These are phyloP conservation scores for Rubia peregrina DNA, from an alignment of 305 asterid genomes.

Conservation along the genomic window DNA sequence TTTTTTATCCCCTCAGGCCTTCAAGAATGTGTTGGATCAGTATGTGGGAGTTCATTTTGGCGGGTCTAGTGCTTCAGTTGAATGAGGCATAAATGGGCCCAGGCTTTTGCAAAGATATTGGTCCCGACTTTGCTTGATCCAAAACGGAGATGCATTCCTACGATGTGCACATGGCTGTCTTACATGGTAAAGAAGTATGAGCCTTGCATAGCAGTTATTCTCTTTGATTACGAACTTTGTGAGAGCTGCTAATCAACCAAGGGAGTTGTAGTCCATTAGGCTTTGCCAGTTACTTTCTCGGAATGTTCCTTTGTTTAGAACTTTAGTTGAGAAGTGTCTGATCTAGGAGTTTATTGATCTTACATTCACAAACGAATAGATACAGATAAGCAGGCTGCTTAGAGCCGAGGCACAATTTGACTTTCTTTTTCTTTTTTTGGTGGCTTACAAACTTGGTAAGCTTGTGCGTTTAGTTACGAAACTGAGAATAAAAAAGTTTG, in stretches of 20 bases:
- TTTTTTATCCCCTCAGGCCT: slow-evolving; percentile 47
- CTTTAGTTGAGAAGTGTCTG: not conserved
- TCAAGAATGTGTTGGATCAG: slow-evolving; percentile 64
- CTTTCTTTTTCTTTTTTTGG: too few species aligned
- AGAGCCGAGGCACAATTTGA: not conserved
- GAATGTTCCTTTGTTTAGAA: not conserved
- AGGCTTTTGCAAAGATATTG: slow-evolving; percentile 17
- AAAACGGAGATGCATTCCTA: not conserved
- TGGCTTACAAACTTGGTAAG: too few species aligned
- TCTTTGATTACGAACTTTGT: slow-evolving; percentile 2
- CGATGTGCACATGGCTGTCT: slow-evolving; percentile 9
- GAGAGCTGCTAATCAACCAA: too few species aligned
- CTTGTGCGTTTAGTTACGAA: too few species aligned
- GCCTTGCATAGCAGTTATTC: slow-evolving; percentile 5
- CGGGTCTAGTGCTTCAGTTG: slow-evolving; percentile 32
- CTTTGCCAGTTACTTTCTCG: not conserved
- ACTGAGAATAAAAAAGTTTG: not conserved
- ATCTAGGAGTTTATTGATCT: not conserved
- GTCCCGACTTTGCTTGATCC: slow-evolving; percentile 15
- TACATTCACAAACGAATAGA: too few species aligned
- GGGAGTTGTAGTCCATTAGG: not conserved
- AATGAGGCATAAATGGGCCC: slow-evolving; percentile 28
- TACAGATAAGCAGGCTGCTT: too few species aligned
- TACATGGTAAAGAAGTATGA: slow-evolving; percentile 4
- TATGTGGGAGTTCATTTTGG: slow-evolving; percentile 51